Evolutionary conservation across 768 basidiomycete species (phyloP).

Genomic region (Auricularia heimuer): DNA sequence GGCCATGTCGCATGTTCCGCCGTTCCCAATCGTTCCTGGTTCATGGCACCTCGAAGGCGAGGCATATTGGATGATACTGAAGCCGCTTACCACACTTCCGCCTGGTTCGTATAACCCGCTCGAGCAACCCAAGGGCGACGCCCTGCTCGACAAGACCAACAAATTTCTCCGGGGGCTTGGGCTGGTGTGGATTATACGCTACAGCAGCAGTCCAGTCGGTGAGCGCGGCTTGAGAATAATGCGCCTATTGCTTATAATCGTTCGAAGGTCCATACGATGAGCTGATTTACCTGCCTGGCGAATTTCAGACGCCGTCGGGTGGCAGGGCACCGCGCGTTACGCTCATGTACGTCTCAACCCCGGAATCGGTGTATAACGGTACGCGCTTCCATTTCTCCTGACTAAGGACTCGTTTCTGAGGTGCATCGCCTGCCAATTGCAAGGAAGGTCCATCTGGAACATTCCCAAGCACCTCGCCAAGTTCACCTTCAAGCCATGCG

Average conservation of each 20-base stretch:
- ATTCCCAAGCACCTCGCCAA: constrained; percentile 9
- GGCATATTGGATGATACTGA: not conserved
- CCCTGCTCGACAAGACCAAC: not conserved
- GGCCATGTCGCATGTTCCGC: not conserved
- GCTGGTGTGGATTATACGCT: not conserved
- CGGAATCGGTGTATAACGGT: constrained; percentile 10
- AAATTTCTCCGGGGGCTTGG: not conserved
- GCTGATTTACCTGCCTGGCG: constrained; percentile 9
- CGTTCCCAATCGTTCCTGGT: not conserved
- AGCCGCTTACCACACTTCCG: not conserved
- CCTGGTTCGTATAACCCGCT: not conserved
- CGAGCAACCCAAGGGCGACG: not conserved
- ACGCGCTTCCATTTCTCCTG: not conserved
- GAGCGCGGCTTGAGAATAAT: not conserved
- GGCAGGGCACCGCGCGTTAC: constrained; percentile 4
- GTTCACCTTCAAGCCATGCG: constrained; percentile 7
- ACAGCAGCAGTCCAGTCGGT: not conserved
- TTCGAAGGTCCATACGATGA: constrained; percentile 10
- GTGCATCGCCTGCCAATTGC: not conserved
- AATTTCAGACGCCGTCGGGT: constrained; percentile 7
- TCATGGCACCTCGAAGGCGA: not conserved
- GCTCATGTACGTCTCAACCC: constrained; percentile 10
- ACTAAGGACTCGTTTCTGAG: no score
- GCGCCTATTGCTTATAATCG: not conserved
- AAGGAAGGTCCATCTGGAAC: no score